phyloP scores from a whole-genome alignment of 2,329 filamentous ascomycete genomes.

The Aspergillus felis region DNA sequence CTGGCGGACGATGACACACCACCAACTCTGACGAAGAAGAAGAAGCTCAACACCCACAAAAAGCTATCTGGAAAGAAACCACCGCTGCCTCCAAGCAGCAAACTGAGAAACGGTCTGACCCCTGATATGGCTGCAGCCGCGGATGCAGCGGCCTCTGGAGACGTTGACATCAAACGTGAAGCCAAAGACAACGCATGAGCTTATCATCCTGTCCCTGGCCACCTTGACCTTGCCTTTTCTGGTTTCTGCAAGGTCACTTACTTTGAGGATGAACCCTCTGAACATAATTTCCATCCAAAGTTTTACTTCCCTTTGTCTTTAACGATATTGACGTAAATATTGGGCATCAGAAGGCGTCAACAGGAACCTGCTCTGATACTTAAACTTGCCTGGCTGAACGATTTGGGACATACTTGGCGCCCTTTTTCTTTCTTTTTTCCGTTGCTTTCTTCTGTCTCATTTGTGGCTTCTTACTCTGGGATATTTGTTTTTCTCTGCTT shows the following conservation, averaged over 20 bases:
- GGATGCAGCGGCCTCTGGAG: slow-evolving; percentile 19
- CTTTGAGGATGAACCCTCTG: slow-evolving; percentile 9
- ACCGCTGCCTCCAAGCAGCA: slow-evolving; percentile 30
- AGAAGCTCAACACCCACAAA: slow-evolving; percentile 41
- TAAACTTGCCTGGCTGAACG: slow-evolving; percentile 14
- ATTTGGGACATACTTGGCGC: slow-evolving; percentile 18
- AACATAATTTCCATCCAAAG: slow-evolving; percentile 16
- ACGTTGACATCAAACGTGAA: slow-evolving; percentile 34
- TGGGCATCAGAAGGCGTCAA: slow-evolving; percentile 25
- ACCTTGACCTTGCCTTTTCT: background rate
- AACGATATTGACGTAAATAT: slow-evolving; percentile 26
- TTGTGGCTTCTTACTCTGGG: slow-evolving; percentile 12
- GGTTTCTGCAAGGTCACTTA: slow-evolving; percentile 7
- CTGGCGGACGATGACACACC: slow-evolving; percentile 42
- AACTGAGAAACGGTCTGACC: slow-evolving; percentile 41
- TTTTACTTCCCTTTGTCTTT: slow-evolving; percentile 5
- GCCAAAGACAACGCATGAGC: slow-evolving; percentile 23
- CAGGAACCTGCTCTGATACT: slow-evolving; percentile 14
- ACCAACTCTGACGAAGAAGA: slow-evolving; percentile 47
- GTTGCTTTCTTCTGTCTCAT: slow-evolving; percentile 6
- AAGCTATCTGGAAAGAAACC: slow-evolving; percentile 37
- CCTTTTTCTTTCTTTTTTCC: slow-evolving; percentile 12
- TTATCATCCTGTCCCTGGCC: background rate
- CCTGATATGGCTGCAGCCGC: slow-evolving; percentile 29
- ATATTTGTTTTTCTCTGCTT: slow-evolving; percentile 12